Evolutionary conservation across 169 alveolate genomes (phyloP).

Genomic region (Plasmodium cynomolgi): DNA sequence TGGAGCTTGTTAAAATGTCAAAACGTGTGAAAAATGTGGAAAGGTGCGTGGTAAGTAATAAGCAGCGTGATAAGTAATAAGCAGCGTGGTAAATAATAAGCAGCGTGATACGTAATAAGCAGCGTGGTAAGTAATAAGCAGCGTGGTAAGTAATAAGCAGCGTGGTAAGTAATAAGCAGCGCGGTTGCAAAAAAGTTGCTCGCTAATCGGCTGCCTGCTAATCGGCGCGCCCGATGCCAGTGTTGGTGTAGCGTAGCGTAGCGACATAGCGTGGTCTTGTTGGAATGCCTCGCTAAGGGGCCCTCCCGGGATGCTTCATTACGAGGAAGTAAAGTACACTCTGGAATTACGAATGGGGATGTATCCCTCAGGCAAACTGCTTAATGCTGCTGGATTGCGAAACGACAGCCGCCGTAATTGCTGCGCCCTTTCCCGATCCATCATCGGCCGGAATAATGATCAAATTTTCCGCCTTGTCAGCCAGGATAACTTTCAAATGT

Average conservation of each 20-base stretch:
- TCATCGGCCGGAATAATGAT: slow-evolving; percentile 86
- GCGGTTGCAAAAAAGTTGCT: background rate
- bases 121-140: background rate
- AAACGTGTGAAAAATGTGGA: slow-evolving; percentile 67
- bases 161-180: background rate
- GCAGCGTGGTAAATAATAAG: background rate
- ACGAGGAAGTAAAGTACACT: background rate
- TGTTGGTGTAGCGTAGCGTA: background rate
- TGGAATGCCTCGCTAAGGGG: background rate
- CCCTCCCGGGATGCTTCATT: background rate
- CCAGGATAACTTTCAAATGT: slow-evolving; percentile 79
- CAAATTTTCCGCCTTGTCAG: slow-evolving; percentile 79
- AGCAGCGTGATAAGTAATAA: background rate
- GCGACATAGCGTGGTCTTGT: background rate
- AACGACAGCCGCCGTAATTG: slow-evolving; percentile 90
- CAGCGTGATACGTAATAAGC: too few species aligned
- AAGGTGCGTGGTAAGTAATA: background rate
- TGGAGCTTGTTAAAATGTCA: slow-evolving; percentile 29
- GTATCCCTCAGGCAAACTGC: background rate
- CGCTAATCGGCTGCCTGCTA: background rate
- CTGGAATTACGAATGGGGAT: background rate
- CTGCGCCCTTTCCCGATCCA: slow-evolving; percentile 93
- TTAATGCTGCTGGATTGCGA: background rate
- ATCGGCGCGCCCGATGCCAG: background rate
- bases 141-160: background rate